These are phyloP conservation scores for Epichloe bromicola DNA, from an alignment of 2,329 filamentous ascomycete species.

Conservation along the genomic window DNA sequence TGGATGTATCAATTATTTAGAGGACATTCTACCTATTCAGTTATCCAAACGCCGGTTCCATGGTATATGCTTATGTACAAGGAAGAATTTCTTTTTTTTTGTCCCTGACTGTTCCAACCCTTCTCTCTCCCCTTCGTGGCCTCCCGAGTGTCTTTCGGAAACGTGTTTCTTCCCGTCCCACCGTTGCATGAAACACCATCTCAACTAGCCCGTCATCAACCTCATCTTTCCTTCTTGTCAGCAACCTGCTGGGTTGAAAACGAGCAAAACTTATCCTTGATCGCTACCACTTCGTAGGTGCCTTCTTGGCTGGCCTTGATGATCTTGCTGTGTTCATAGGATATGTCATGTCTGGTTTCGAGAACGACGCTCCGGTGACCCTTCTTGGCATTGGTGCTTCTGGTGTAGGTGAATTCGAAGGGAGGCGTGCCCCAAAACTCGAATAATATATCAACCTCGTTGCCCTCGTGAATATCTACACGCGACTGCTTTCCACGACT, in stretches of 20 bases:
- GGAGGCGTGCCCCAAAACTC: conserved; percentile 92
- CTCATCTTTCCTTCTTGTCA: conserved; percentile 29
- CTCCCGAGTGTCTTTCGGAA: background rate
- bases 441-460: conserved; percentile 84
- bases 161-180: conserved; percentile 17
- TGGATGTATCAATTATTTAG: background rate
- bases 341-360: conserved; percentile 81
- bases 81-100: conserved; percentile 21
- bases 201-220: background rate
- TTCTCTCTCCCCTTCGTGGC: conserved; percentile 26
- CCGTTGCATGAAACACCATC: too few relatives aligned
- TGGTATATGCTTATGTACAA: conserved; percentile 16
- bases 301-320: conserved; percentile 85
- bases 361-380: conserved; percentile 68
- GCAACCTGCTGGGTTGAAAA: conserved; percentile 58
- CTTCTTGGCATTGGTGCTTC: conserved; percentile 73
- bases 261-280: conserved; percentile 85
- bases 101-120: background rate
- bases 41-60: conserved; percentile 8
- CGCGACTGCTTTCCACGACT: conserved; percentile 69
- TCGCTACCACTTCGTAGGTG: conserved; percentile 92
- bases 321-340: conserved; percentile 67
- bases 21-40: conserved; percentile 6
- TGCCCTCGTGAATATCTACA: conserved; percentile 93
- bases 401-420: conserved; percentile 95